phyloP scores from a whole-genome alignment of 148 eudicot genomes.

The Fagopyrum esculentum region DNA sequence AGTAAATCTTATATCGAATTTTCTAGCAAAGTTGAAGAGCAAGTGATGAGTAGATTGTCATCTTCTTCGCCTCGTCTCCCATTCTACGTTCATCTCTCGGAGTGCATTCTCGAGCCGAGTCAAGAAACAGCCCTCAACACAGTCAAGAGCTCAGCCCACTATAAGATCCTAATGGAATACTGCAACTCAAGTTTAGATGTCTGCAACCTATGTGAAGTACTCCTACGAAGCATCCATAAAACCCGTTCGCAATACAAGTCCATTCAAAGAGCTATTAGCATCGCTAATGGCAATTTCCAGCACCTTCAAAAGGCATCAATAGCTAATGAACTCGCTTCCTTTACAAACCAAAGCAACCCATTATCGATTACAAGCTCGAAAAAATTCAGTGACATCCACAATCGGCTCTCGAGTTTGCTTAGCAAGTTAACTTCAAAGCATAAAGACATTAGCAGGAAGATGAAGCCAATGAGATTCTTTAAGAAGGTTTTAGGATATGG shows the following conservation, averaged over 20 bases:
- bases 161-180: slow-evolving; percentile 42
- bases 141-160: slow-evolving; percentile 27
- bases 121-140: slow-evolving; percentile 38
- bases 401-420: slow-evolving; percentile 27
- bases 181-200: slow-evolving; percentile 53
- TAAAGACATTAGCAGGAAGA: slow-evolving; percentile 31
- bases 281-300: slow-evolving; percentile 13
- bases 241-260: slow-evolving; percentile 33
- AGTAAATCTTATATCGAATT: slow-evolving; percentile 33
- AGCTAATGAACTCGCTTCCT: slow-evolving; percentile 33
- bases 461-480: slow-evolving; percentile 25
- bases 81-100: slow-evolving; percentile 25
- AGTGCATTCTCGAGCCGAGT: slow-evolving; percentile 43
- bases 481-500: slow-evolving; percentile 31
- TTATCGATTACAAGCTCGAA: slow-evolving; percentile 24
- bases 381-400: slow-evolving; percentile 29
- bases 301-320: slow-evolving; percentile 3
- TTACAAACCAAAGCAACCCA: slow-evolving; percentile 37
- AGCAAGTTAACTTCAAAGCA: slow-evolving; percentile 29
- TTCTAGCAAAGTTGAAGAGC: slow-evolving; percentile 32
- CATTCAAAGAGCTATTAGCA: slow-evolving; percentile 29
- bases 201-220: slow-evolving; percentile 41
- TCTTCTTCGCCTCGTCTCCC: slow-evolving; percentile 16
- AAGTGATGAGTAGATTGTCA: slow-evolving; percentile 16
- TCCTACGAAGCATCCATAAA: slow-evolving; percentile 47